Evolutionary conservation across 495 filamentous ascomycete species (phyloP), one percentile per base, ranked within the genome.

Genomic region (Venustampulla echinocandica): DNA sequence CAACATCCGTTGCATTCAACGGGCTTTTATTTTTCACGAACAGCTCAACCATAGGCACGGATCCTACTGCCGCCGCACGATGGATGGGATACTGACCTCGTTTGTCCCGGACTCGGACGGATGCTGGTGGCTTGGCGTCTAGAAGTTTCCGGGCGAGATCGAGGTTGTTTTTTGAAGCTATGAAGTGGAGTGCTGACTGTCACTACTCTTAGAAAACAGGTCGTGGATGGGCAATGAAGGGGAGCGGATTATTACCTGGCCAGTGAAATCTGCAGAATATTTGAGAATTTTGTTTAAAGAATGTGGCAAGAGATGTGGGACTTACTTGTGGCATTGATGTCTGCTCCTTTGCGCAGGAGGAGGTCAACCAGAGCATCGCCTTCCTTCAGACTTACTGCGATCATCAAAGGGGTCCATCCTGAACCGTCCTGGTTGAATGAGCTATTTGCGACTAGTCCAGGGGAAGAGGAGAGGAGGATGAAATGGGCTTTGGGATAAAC

Each of bases 381-480:
- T 42, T 85, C 84, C 53, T 81, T 81, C 27, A 94, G 70, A 50
- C 82, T 89, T 9, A 84, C 75, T 9, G 90, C 84, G 42, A 96
- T 95, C 90, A 96, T 96, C 19, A 96, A 70, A 1, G 87, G 84
- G 10, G 90, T 93, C 92, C 92, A 98, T 42, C 90, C 90, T 7
- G 80, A 81, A 14, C 81, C 88, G 61, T 98, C 92, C 79, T 87
- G 43, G n/a, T 21, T 21, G 13, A 1, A 20, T 47, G 24, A 45
- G 15, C 40, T 10, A 36, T 4, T 34, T 44, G n/a, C n/a, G n/a
- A n/a, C n/a, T n/a, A n/a, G n/a, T n/a, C n/a, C n/a, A n/a, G n/a
- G n/a, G n/a, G n/a, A n/a, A n/a, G 36, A 33, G 23, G 20, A 35
- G 27, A 55, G 20, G 10, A 40, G 15, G 28, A 50, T 0, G 25